Evolutionary conservation across 192 early-diverging fungal species (phyloP).

Genomic region (Coemansia sp.): DNA sequence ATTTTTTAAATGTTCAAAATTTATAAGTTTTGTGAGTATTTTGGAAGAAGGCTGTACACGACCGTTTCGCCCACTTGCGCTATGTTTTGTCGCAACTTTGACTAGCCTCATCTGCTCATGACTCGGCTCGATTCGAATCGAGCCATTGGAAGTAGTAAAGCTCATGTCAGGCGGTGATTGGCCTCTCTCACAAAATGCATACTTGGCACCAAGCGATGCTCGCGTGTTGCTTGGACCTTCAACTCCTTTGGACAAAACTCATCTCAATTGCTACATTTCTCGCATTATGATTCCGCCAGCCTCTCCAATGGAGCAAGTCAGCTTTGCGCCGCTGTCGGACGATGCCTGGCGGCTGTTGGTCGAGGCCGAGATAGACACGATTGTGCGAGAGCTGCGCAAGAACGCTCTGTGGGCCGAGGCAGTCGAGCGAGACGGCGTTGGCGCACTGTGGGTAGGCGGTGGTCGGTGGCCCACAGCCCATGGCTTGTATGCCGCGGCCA

Average conservation of each 20-base stretch:
- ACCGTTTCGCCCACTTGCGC: not conserved
- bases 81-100: not conserved
- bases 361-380: conserved; percentile 53
- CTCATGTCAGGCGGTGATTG: conserved; percentile 4
- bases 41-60: not conserved
- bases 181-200: not conserved
- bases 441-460: conserved; percentile 56
- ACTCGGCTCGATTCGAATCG: not conserved
- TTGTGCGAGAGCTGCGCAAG: conserved; percentile 57
- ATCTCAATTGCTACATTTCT: not conserved
- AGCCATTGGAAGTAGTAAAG: not conserved
- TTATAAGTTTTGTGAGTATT: conserved; percentile 4
- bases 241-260: not conserved
- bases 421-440: conserved; percentile 46
- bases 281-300: not conserved
- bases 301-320: not conserved
- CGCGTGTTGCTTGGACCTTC: not conserved
- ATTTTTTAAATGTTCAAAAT: not conserved
- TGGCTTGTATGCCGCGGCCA: not conserved
- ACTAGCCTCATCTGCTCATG: not conserved
- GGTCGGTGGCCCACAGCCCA: conserved; percentile 44
- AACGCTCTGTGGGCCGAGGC: conserved; percentile 51
- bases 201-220: not conserved
- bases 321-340: conserved; percentile 24
- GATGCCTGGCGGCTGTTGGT: conserved; percentile 54